Conservation (phyloP, 2,329 filamentous ascomycete genomes). For the Cordyceps cicadae region DNA sequence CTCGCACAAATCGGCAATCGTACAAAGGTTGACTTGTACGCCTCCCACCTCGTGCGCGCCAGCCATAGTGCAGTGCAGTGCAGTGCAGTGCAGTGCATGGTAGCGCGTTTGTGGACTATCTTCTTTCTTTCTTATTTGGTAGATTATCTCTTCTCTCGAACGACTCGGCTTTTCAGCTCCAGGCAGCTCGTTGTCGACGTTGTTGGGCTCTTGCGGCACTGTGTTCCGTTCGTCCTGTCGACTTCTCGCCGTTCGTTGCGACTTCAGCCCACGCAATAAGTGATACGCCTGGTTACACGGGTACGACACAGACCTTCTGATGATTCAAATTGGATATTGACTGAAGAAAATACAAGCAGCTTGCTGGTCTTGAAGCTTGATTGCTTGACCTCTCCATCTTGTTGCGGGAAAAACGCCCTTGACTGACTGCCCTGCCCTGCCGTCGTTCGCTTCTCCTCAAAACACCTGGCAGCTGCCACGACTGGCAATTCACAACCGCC, state of each 20-base stretch:
- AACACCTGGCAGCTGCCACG: slow-evolving; percentile 9
- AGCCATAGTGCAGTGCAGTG: not conserved
- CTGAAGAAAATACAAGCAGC: not conserved
- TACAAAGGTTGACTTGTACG: not conserved
- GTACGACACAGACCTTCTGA: not conserved
- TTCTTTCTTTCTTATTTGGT: not conserved
- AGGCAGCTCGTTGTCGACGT: not conserved
- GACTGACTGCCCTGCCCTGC: not conserved
- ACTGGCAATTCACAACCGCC: slow-evolving; percentile 3
- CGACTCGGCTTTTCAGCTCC: not conserved
- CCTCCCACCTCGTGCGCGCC: not conserved
- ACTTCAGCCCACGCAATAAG: not conserved
- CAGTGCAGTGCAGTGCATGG: not conserved
- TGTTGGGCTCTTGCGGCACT: not conserved
- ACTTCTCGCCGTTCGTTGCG: not conserved
- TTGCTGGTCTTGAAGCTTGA: not conserved
- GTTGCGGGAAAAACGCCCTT: not conserved
- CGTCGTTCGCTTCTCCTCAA: not conserved
- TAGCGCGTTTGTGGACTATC: not conserved
- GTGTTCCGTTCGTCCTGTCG: not conserved
- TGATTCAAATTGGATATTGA: not conserved
- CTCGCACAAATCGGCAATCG: not conserved
- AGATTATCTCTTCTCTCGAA: not conserved
- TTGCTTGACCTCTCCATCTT: not conserved
- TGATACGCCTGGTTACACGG: slow-evolving; percentile 5